Conservation (phyloP, 202 grass and related monocot genomes). For the Setaria viridis region DNA sequence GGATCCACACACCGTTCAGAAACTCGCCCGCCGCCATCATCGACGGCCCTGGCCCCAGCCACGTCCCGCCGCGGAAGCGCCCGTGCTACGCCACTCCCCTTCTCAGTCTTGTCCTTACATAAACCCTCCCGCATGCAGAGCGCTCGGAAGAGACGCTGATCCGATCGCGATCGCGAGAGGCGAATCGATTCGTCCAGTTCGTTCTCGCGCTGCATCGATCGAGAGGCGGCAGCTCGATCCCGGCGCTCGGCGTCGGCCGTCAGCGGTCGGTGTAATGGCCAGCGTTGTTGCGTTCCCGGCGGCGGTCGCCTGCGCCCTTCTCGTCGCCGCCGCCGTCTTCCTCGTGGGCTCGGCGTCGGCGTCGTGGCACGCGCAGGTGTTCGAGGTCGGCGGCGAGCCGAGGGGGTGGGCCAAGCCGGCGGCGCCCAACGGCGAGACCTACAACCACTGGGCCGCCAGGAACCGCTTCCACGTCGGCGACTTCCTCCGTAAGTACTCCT, state of each 20-base stretch:
- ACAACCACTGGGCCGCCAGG: slow-evolving; percentile 75
- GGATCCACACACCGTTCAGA: no score
- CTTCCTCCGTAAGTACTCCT: slow-evolving; percentile 49
- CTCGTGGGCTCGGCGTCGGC: background rate
- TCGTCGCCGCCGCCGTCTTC: background rate
- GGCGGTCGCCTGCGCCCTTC: slow-evolving; percentile 2
- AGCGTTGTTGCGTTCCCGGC: slow-evolving; percentile 7
- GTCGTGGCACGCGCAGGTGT: slow-evolving; percentile 24
- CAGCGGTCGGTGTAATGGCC: slow-evolving; percentile 7
- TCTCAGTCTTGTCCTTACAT: no score
- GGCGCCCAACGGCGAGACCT: slow-evolving; percentile 48
- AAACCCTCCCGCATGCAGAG: no score
- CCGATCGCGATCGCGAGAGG: no score
- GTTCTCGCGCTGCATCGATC: no score
- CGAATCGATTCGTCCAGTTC: no score
- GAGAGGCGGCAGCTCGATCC: no score
- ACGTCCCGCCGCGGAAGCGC: no score
- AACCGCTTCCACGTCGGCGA: slow-evolving; percentile 74
- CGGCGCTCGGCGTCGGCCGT: background rate
- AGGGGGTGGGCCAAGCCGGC: slow-evolving; percentile 55
- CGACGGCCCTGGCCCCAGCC: no score
- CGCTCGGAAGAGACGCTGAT: no score
- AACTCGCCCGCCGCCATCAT: no score
- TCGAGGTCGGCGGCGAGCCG: slow-evolving; percentile 53
- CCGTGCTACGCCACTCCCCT: no score